Percentiles rank a stretch among this genome's conserved stretches.
These are phyloP conservation scores for Gossypium trilobum DNA, from an alignment of 441 rosid species.

Conservation along the genomic window DNA sequence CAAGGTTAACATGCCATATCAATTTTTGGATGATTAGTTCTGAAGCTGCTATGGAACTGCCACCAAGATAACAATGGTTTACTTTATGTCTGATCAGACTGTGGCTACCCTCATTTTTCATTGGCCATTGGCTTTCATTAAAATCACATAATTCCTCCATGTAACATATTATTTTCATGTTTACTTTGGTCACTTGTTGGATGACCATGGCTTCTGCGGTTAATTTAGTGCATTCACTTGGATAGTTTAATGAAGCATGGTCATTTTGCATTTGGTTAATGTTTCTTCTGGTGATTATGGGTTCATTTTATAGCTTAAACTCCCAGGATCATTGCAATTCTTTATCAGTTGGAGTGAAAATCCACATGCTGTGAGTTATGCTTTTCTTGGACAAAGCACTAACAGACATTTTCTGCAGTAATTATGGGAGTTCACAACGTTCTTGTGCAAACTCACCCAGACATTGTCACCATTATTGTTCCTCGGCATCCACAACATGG, in stretches of 20 bases:
- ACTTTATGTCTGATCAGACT: background rate
- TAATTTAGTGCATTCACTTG: constrained; percentile 4
- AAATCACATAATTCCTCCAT: background rate
- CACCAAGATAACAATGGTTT: background rate
- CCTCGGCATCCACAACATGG: constrained; percentile 85
- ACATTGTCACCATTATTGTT: constrained; percentile 54
- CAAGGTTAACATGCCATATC: background rate
- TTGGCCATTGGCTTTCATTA: background rate
- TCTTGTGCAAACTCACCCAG: constrained; percentile 46
- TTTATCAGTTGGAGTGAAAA: background rate
- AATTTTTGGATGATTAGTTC: constrained; percentile 3
- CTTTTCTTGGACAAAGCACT: constrained; percentile 5
- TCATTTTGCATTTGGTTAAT: constrained; percentile 2
- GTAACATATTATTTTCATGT: background rate
- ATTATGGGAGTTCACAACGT: constrained; percentile 55
- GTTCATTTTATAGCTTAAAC: background rate
- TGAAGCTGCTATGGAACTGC: background rate
- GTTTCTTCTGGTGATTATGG: background rate
- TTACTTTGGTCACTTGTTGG: background rate
- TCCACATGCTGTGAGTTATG: constrained; percentile 10
- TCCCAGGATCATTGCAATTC: background rate
- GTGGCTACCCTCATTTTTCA: background rate
- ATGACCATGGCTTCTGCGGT: background rate
- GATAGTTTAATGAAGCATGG: background rate
- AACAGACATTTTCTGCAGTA: constrained; percentile 35